Conservation (phyloP, 2,329 filamentous ascomycete species). For the Hypocreales sp. region DNA sequence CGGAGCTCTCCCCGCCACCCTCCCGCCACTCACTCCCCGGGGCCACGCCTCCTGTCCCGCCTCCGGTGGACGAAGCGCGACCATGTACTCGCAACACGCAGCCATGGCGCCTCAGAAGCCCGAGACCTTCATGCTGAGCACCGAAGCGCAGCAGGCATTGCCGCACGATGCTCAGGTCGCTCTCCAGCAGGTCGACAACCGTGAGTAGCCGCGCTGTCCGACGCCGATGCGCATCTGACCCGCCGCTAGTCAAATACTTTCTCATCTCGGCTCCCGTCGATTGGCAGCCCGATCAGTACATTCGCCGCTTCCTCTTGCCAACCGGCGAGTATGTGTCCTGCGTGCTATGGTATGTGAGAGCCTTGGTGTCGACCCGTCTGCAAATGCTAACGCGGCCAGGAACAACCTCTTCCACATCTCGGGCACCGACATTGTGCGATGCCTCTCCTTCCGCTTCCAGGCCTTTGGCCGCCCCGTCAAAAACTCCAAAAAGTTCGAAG, state of each 20-base stretch:
- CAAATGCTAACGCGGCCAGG: slow-evolving; percentile 6
- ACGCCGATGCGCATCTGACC: background rate
- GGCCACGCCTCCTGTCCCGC: slow-evolving; percentile 2
- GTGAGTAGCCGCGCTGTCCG: slow-evolving; percentile 37
- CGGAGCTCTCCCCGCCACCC: background rate
- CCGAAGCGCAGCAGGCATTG: slow-evolving; percentile 89
- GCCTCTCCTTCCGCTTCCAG: slow-evolving; percentile 94
- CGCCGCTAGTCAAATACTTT: slow-evolving; percentile 85
- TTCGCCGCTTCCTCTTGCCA: slow-evolving; percentile 83
- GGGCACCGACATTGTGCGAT: slow-evolving; percentile 96
- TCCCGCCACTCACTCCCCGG: background rate
- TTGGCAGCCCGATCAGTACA: slow-evolving; percentile 94
- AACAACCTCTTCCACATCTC: slow-evolving; percentile 99
- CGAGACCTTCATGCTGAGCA: slow-evolving; percentile 97
- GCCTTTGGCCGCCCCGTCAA: slow-evolving; percentile 96
- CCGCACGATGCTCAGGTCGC: slow-evolving; percentile 95
- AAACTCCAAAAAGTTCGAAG: slow-evolving; percentile 99
- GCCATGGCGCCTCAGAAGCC: slow-evolving; percentile 91
- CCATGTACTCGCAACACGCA: slow-evolving; percentile 71
- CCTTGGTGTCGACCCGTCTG: too few relatives aligned
- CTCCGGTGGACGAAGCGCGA: slow-evolving; percentile 12
- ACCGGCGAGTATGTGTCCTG: slow-evolving; percentile 99
- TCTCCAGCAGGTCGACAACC: slow-evolving; percentile 93
- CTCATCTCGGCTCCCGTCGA: slow-evolving; percentile 97
- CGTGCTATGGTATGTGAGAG: slow-evolving; percentile 65